Conservation (phyloP, 352 stramenopile genomes). For the Phytophthora pinifolia region DNA sequence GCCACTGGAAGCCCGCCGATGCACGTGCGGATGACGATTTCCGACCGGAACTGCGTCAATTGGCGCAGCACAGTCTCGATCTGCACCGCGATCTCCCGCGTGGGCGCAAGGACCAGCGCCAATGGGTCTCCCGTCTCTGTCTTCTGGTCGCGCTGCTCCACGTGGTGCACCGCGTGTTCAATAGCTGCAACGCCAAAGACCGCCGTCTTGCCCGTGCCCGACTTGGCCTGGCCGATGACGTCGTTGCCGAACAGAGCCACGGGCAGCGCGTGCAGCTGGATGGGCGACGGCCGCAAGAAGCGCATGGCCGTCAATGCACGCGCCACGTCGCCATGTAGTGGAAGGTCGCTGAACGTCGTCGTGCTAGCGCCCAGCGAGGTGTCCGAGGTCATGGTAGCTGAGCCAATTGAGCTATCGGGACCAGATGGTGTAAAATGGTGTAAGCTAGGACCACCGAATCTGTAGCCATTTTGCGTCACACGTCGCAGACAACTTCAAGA, state of each 20-base stretch:
- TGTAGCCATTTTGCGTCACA: slow-evolving; percentile 25
- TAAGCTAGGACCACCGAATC: slow-evolving; percentile 19
- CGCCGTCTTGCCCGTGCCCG: slow-evolving; percentile 80
- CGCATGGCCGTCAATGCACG: slow-evolving; percentile 50
- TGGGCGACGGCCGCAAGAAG: slow-evolving; percentile 63
- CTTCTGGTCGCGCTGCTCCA: slow-evolving; percentile 14
- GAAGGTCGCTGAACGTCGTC: slow-evolving; percentile 61
- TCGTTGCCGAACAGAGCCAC: slow-evolving; percentile 81
- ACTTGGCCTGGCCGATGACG: slow-evolving; percentile 82
- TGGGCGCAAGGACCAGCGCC: slow-evolving; percentile 70
- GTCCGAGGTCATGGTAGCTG: slow-evolving; percentile 15
- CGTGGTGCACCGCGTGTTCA: slow-evolving; percentile 52
- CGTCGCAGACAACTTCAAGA: slow-evolving; percentile 29
- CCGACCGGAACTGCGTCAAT: slow-evolving; percentile 41
- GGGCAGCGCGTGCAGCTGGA: slow-evolving; percentile 68
- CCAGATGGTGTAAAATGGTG: slow-evolving; percentile 4
- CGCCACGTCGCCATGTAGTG: slow-evolving; percentile 54
- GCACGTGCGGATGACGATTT: slow-evolving; percentile 44
- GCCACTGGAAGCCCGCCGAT: slow-evolving; percentile 67
- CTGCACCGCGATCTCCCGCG: slow-evolving; percentile 75
- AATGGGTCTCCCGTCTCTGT: slow-evolving; percentile 29
- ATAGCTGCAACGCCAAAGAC: slow-evolving; percentile 71
- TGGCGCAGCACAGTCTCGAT: slow-evolving; percentile 69
- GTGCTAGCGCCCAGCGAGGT: slow-evolving; percentile 14
- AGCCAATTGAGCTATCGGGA: background rate